These are phyloP conservation scores for Pythium dissimile DNA, from an alignment of 352 stramenopile species.

Conservation along the genomic window DNA sequence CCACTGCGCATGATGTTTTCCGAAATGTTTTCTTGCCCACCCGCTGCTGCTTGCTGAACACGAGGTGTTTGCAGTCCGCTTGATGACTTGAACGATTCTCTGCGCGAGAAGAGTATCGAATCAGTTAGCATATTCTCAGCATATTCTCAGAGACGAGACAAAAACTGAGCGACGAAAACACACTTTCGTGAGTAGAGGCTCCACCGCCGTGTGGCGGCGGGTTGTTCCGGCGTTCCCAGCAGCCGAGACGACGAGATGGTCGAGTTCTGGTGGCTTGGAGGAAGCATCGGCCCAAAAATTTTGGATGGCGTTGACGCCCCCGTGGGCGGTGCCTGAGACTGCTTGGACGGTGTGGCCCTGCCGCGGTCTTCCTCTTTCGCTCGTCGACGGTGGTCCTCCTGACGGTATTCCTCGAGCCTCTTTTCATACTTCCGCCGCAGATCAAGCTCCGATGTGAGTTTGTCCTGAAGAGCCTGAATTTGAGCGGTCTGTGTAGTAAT, in stretches of 20 bases:
- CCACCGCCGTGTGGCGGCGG: conserved; percentile 47
- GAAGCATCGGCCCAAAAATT: neutral
- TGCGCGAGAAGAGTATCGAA: neutral
- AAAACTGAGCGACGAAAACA: conserved; percentile 1
- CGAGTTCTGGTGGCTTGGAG: conserved; percentile 32
- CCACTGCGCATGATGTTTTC: conserved; percentile 74
- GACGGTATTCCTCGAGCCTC: conserved; percentile 64
- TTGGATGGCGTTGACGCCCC: conserved; percentile 1
- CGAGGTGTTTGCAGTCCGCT: neutral
- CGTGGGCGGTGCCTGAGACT: neutral
- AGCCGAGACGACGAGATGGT: conserved; percentile 33
- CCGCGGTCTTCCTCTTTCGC: conserved; percentile 41
- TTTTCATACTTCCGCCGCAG: conserved; percentile 77
- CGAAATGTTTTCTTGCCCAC: conserved; percentile 72
- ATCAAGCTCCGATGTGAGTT: conserved; percentile 56
- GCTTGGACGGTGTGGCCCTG: conserved; percentile 2
- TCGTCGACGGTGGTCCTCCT: conserved; percentile 50
- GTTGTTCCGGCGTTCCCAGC: conserved; percentile 35
- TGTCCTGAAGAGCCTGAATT: conserved; percentile 65
- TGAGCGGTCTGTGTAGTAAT: conserved; percentile 60
- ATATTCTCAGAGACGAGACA: no score
- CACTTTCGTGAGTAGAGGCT: conserved; percentile 70
- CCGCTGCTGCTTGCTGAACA: neutral
- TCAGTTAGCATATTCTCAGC: conserved; percentile 7
- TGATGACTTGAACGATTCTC: conserved; percentile 11